phyloP scores from a whole-genome alignment of 768 basidiomycete species.

The Mrakia frigida region DNA sequence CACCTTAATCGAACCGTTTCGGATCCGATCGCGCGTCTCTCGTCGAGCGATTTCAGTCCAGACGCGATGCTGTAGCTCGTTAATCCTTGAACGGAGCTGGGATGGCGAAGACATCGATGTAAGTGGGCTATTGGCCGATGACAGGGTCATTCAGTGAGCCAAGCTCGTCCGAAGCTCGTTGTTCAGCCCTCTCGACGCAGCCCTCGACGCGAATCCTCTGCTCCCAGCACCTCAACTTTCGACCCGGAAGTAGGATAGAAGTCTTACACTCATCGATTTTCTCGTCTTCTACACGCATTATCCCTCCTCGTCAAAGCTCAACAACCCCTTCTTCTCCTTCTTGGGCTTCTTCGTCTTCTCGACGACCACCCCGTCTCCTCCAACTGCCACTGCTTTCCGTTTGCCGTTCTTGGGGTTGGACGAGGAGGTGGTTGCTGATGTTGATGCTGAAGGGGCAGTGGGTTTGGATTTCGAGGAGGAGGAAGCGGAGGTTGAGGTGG shows the following conservation, averaged over 20 bases:
- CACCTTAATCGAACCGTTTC: too few species aligned
- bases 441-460: constrained; percentile 13
- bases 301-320: constrained; percentile 46
- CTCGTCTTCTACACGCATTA: not conserved
- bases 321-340: constrained; percentile 43
- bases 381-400: constrained; percentile 38
- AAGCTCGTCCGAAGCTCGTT: too few species aligned
- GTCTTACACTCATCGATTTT: not conserved
- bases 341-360: constrained; percentile 45
- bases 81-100: too few species aligned
- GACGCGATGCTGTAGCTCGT: too few species aligned
- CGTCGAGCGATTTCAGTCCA: too few species aligned
- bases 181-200: too few species aligned
- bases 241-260: too few species aligned
- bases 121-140: too few species aligned
- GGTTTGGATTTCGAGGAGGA: not conserved
- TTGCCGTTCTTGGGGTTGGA: constrained; percentile 36
- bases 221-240: not conserved
- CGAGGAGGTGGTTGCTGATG: constrained; percentile 30
- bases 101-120: too few species aligned
- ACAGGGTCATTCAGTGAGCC: too few species aligned
- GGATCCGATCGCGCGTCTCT: too few species aligned
- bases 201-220: too few species aligned
- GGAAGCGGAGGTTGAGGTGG: not conserved
- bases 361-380: constrained; percentile 8